Conservation (phyloP, 768 basidiomycete genomes). For the Leccinum disarticulatum region DNA sequence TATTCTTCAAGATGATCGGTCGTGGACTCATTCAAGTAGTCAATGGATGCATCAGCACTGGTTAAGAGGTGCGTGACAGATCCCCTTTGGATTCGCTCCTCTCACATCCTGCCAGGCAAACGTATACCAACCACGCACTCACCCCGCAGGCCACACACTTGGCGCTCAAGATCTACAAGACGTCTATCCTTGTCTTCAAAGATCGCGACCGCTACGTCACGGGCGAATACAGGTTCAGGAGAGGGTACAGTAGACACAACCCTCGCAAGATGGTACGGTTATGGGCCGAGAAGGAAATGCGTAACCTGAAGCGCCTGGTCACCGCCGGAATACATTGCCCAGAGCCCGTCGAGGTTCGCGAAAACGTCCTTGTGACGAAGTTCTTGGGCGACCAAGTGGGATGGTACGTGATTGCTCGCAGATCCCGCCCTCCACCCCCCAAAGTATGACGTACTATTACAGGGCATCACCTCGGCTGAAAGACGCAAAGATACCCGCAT, state of each 20-base stretch:
- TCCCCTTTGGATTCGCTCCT: background rate
- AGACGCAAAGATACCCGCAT: slow-evolving; percentile 66
- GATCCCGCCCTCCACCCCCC: background rate
- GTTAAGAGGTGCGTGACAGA: slow-evolving; percentile 76
- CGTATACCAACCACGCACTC: slow-evolving; percentile 82
- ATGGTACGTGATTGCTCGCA: slow-evolving; percentile 53
- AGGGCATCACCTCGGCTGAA: slow-evolving; percentile 95
- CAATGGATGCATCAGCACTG: slow-evolving; percentile 95
- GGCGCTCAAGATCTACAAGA: slow-evolving; percentile 98
- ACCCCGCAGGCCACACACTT: slow-evolving; percentile 57
- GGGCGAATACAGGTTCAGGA: slow-evolving; percentile 93
- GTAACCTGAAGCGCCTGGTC: slow-evolving; percentile 84
- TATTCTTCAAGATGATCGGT: slow-evolving; percentile 95
- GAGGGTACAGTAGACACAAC: slow-evolving; percentile 85
- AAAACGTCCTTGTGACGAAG: slow-evolving; percentile 95
- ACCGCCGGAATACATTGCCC: slow-evolving; percentile 86
- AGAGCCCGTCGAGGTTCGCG: slow-evolving; percentile 87
- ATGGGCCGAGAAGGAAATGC: slow-evolving; percentile 99
- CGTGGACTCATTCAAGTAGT: slow-evolving; percentile 85
- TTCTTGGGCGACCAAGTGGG: slow-evolving; percentile 83
- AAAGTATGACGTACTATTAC: slow-evolving; percentile 1
- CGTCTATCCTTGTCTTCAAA: slow-evolving; percentile 96
- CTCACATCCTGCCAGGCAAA: slow-evolving; percentile 69
- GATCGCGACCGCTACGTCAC: slow-evolving; percentile 96
- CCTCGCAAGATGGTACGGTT: slow-evolving; percentile 98